phyloP scores from a whole-genome alignment of 495 filamentous ascomycete species.

The Chaetomium tenue region DNA sequence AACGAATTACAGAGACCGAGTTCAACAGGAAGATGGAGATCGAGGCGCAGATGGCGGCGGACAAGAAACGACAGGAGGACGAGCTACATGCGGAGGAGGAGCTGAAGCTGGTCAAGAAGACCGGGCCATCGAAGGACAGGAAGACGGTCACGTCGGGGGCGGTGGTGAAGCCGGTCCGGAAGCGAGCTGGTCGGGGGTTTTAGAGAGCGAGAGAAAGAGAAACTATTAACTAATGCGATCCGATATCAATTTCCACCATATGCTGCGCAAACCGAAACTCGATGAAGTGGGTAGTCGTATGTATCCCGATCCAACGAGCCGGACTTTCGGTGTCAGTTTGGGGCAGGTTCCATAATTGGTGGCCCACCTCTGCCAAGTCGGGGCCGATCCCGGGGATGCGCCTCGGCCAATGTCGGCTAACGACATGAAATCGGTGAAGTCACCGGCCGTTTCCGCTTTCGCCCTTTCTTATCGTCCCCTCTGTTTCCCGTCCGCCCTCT shows the following conservation, averaged over 20 bases:
- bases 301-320: background rate
- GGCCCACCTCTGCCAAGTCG: constrained; percentile 16
- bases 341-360: background rate
- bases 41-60: constrained; percentile 86
- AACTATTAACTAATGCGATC: background rate
- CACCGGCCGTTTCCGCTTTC: background rate
- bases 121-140: constrained; percentile 44
- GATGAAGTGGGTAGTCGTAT: background rate
- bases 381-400: constrained; percentile 19
- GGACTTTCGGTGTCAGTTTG: background rate
- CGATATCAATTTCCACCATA: background rate
- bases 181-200: constrained; percentile 39
- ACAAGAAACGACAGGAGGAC: constrained; percentile 71
- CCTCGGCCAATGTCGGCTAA: constrained; percentile 24
- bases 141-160: constrained; percentile 53
- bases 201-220: constrained; percentile 5
- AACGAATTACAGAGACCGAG: constrained; percentile 86
- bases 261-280: background rate
- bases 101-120: constrained; percentile 49
- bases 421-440: constrained; percentile 8
- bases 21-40: constrained; percentile 96
- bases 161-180: constrained; percentile 63
- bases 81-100: constrained; percentile 49
- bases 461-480: background rate
- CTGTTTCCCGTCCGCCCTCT: background rate